Conservation (phyloP, 164 flowering plant species). For the Stephania cephalantha region DNA sequence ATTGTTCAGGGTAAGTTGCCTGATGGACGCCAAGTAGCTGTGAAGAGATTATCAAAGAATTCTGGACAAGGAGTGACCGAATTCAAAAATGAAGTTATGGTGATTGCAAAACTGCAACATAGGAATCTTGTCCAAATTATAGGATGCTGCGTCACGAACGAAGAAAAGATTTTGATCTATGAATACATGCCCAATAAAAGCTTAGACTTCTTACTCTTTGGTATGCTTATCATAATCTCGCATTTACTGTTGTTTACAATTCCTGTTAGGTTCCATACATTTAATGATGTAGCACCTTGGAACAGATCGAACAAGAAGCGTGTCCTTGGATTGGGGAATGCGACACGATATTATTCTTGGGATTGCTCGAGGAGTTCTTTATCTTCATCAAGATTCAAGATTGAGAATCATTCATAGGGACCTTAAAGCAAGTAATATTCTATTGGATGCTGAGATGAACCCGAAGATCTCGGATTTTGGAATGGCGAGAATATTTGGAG, state of each 20-base stretch:
- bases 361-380: conserved; percentile 63
- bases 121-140: conserved; percentile 21
- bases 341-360: conserved; percentile 59
- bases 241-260: neutral
- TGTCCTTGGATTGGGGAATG: conserved; percentile 38
- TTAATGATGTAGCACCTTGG: neutral
- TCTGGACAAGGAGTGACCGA: conserved; percentile 36
- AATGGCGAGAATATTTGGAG: conserved; percentile 58
- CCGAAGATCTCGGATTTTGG: conserved; percentile 82
- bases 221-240: conserved; percentile 4
- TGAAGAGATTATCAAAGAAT: conserved; percentile 29
- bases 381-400: conserved; percentile 69
- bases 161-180: conserved; percentile 21
- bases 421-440: conserved; percentile 61
- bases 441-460: conserved; percentile 50
- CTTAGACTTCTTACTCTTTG: conserved; percentile 23
- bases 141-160: conserved; percentile 16
- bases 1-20: conserved; percentile 24
- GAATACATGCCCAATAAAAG: conserved; percentile 23
- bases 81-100: conserved; percentile 21
- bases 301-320: conserved; percentile 27
- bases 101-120: conserved; percentile 24
- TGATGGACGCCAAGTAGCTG: conserved; percentile 33
- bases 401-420: conserved; percentile 68
- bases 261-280: neutral